Conservation (phyloP, 768 basidiomycete species). For the Cytidiella melzeri region DNA sequence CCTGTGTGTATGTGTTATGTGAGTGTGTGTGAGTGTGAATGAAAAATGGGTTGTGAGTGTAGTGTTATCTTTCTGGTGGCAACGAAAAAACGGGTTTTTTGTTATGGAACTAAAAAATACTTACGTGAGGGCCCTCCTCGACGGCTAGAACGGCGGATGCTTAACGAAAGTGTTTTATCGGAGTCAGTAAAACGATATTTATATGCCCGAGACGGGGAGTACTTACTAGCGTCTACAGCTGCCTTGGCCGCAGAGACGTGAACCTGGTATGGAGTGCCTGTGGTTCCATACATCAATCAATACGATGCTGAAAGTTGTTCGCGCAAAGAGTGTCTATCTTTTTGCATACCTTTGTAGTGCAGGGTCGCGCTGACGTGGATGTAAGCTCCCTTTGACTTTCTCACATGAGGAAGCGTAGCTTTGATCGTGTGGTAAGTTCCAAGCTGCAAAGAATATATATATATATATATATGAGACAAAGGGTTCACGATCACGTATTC, state of each 20-base stretch:
- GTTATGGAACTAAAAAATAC: slow-evolving; percentile 7
- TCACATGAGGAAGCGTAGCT: slow-evolving; percentile 73
- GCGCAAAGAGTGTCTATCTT: background rate
- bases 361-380: slow-evolving; percentile 87
- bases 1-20: too few species aligned
- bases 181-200: too few species aligned
- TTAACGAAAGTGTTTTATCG: too few species aligned
- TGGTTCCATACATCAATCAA: too few species aligned
- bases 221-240: slow-evolving; percentile 69
- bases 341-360: slow-evolving; percentile 65
- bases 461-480: too few species aligned
- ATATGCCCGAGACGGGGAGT: too few species aligned
- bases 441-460: slow-evolving; percentile 38
- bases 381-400: slow-evolving; percentile 71
- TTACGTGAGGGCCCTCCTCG: slow-evolving; percentile 80
- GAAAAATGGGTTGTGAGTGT: too few species aligned
- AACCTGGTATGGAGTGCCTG: slow-evolving; percentile 79
- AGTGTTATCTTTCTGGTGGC: too few species aligned
- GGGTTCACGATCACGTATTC: too few species aligned
- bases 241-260: slow-evolving; percentile 97
- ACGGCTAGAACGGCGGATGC: slow-evolving; percentile 79
- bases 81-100: too few species aligned
- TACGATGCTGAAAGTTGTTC: too few species aligned
- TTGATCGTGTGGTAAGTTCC: slow-evolving; percentile 95
- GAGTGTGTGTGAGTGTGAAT: too few species aligned